Conservation (phyloP, 2,329 filamentous ascomycete genomes). For the Fusarium anthophilum region DNA sequence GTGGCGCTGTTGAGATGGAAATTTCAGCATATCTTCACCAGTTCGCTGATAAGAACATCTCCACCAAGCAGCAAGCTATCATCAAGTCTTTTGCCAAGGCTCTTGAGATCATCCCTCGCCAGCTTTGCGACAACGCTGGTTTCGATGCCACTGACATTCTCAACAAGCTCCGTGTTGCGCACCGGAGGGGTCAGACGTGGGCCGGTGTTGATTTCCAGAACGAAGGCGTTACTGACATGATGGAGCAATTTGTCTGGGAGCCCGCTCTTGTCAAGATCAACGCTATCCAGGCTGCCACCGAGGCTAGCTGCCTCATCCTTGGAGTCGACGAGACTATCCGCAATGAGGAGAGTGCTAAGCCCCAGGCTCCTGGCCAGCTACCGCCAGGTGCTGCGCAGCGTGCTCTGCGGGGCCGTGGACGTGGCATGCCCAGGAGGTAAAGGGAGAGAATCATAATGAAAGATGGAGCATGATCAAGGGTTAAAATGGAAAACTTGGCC, state of each 20-base stretch:
- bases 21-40: slow-evolving; percentile 91
- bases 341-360: slow-evolving; percentile 91
- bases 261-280: slow-evolving; percentile 96
- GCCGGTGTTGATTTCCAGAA: slow-evolving; percentile 94
- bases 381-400: slow-evolving; percentile 88
- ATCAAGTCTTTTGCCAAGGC: slow-evolving; percentile 99
- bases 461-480: slow-evolving; percentile 32
- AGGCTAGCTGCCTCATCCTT: slow-evolving; percentile 94
- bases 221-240: slow-evolving; percentile 93
- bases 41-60: slow-evolving; percentile 91
- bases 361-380: slow-evolving; percentile 81
- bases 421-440: slow-evolving; percentile 85
- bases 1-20: slow-evolving; percentile 97
- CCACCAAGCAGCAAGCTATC: slow-evolving; percentile 95
- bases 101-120: slow-evolving; percentile 93
- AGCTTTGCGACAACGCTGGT: slow-evolving; percentile 97
- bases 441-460: slow-evolving; percentile 24
- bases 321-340: slow-evolving; percentile 98
- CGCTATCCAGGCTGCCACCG: slow-evolving; percentile 93
- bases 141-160: slow-evolving; percentile 99
- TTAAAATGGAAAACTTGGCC: slow-evolving; percentile 20
- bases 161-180: slow-evolving; percentile 94
- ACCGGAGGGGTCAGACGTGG: slow-evolving; percentile 92
- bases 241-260: slow-evolving; percentile 97
- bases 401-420: slow-evolving; percentile 82